phyloP scores from a whole-genome alignment of 129 eudicot genomes.

The Deinandra increscens region DNA sequence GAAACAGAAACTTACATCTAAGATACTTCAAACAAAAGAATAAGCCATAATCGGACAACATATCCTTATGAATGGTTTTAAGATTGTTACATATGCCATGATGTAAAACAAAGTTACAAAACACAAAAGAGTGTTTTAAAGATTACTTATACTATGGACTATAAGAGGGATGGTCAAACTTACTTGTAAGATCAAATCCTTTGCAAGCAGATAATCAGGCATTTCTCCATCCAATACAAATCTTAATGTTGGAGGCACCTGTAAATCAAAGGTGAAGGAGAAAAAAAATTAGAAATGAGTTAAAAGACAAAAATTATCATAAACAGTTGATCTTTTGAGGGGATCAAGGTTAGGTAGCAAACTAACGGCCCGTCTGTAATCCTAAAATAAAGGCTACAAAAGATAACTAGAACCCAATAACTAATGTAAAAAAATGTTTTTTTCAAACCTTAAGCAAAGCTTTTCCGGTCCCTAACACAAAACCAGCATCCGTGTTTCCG shows the following conservation, averaged over 20 bases:
- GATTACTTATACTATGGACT: neutral
- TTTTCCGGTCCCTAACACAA: slow-evolving; percentile 94
- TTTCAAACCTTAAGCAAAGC: slow-evolving; percentile 83
- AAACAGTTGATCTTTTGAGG: neutral
- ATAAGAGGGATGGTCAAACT: slow-evolving; percentile 14
- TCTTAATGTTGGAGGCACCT: slow-evolving; percentile 97
- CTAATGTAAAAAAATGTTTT: slow-evolving; percentile 2
- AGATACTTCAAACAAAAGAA: neutral
- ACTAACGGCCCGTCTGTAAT: neutral
- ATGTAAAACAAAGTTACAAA: neutral
- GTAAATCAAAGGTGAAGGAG: slow-evolving; percentile 23
- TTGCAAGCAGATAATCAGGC: slow-evolving; percentile 92
- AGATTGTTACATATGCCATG: neutral
- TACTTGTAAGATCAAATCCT: slow-evolving; percentile 96
- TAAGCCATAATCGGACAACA: slow-evolving; percentile 12
- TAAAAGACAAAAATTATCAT: too few relatives aligned
- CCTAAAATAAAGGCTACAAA: slow-evolving; percentile 8
- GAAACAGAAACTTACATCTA: slow-evolving; percentile 12
- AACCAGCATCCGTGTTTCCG: slow-evolving; percentile 95
- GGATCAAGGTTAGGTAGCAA: neutral
- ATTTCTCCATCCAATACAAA: slow-evolving; percentile 98
- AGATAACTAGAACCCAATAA: slow-evolving; percentile 2
- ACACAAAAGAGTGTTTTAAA: neutral
- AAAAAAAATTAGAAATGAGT: neutral
- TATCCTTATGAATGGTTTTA: neutral